phyloP scores from a whole-genome alignment of 1,139 yeast genomes.

The Casaregolazyma suthepensis region DNA sequence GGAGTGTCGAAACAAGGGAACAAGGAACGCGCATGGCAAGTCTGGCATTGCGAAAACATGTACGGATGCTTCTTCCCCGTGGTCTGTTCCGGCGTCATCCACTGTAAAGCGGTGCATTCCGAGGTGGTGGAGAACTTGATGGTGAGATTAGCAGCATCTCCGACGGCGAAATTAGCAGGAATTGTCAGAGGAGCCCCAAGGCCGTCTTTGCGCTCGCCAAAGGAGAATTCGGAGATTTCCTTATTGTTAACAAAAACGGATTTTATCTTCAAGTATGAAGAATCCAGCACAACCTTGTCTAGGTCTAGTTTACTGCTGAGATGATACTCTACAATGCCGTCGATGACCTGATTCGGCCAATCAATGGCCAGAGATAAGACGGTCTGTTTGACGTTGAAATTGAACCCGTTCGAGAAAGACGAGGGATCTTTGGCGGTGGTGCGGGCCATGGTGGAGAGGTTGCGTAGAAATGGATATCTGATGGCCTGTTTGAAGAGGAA shows the following conservation, averaged over 20 bases:
- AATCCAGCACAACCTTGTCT: slow-evolving; percentile 50
- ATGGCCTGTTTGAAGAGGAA: neutral
- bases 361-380: slow-evolving; percentile 47
- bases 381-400: slow-evolving; percentile 49
- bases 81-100: slow-evolving; percentile 73
- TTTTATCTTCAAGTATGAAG: slow-evolving; percentile 55
- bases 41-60: slow-evolving; percentile 85
- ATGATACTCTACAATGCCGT: slow-evolving; percentile 51
- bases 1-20: slow-evolving; percentile 94
- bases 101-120: slow-evolving; percentile 79
- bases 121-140: slow-evolving; percentile 62
- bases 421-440: slow-evolving; percentile 49
- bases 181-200: slow-evolving; percentile 61
- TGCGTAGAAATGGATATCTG: neutral
- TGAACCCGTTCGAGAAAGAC: slow-evolving; percentile 63
- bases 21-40: slow-evolving; percentile 83
- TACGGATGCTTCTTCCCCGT: slow-evolving; percentile 68
- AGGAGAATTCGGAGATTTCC: slow-evolving; percentile 30
- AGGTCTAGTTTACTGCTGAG: slow-evolving; percentile 32
- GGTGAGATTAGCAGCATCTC: slow-evolving; percentile 30
- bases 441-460: neutral
- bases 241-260: slow-evolving; percentile 42
- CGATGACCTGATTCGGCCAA: slow-evolving; percentile 48
- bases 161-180: slow-evolving; percentile 11
- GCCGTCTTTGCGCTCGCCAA: slow-evolving; percentile 51